Percentiles rank a stretch among this genome's conserved stretches.
These are phyloP conservation scores for Tolypocladium amazonense DNA, from an alignment of 2,329 filamentous ascomycete genomes.

Conservation along the genomic window DNA sequence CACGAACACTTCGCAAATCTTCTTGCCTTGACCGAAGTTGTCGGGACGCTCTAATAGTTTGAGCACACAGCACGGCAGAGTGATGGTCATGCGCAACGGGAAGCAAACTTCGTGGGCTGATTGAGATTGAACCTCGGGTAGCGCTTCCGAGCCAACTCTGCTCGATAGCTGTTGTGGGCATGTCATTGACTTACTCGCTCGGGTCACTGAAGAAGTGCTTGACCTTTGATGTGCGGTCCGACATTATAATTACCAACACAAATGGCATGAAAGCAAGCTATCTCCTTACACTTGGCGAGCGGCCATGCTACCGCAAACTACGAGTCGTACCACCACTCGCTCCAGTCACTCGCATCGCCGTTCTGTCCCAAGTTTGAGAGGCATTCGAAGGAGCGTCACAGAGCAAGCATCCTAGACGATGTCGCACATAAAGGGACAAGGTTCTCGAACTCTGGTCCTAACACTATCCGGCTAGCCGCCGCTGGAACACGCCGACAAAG, in stretches of 20 bases:
- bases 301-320: neutral
- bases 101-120: neutral
- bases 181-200: neutral
- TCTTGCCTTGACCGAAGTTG: no score
- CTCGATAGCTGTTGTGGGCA: neutral
- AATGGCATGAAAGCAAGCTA: no score
- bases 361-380: neutral
- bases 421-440: neutral
- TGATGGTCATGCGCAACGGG: neutral
- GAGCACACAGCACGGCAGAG: neutral
- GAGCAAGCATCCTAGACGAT: neutral
- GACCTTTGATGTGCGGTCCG: neutral
- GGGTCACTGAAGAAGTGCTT: neutral
- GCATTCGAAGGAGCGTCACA: neutral
- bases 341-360: neutral
- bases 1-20: no score
- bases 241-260: neutral
- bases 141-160: neutral
- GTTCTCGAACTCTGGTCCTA: neutral
- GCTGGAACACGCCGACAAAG: neutral
- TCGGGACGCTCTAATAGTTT: no score
- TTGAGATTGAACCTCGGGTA: neutral
- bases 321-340: neutral
- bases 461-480: neutral
- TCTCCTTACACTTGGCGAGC: neutral